Conservation (phyloP, 345 rosid species). For the Conringia planisiliqua region DNA sequence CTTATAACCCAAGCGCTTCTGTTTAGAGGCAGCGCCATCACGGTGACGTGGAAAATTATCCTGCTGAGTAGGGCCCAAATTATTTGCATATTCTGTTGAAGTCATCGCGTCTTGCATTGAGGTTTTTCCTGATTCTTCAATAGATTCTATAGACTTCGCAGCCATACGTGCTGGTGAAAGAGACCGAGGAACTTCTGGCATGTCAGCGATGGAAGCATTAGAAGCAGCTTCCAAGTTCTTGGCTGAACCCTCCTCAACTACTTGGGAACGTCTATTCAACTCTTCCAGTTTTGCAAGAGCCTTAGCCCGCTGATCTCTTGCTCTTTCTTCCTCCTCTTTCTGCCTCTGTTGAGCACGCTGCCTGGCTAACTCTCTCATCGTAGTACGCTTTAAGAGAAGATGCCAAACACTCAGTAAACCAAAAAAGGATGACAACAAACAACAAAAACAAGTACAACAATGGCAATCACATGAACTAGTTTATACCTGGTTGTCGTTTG, state of each 20-base stretch:
- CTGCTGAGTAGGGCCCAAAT: constrained; percentile 33
- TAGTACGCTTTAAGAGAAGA: constrained; percentile 55
- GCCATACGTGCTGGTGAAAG: constrained; percentile 29
- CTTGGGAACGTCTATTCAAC: constrained; percentile 66
- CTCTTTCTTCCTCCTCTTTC: constrained; percentile 87
- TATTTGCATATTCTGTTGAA: constrained; percentile 31
- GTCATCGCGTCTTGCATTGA: constrained; percentile 25
- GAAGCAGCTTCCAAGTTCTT: constrained; percentile 40
- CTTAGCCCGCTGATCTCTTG: constrained; percentile 83
- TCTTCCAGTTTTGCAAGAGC: constrained; percentile 80
- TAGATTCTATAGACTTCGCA: constrained; percentile 42
- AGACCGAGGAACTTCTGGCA: constrained; percentile 38
- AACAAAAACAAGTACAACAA: constrained; percentile 11
- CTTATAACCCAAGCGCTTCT: constrained; percentile 46
- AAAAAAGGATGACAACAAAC: constrained; percentile 9
- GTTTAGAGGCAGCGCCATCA: constrained; percentile 47
- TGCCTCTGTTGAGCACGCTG: constrained; percentile 66
- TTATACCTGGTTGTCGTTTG: constrained; percentile 53
- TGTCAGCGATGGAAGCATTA: constrained; percentile 29
- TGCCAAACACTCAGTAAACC: constrained; percentile 8
- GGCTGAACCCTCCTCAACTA: constrained; percentile 42
- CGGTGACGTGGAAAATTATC: constrained; percentile 32
- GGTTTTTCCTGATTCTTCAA: constrained; percentile 33
- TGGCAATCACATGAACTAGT: constrained; percentile 26
- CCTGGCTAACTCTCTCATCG: constrained; percentile 68